Conservation (phyloP, 768 basidiomycete genomes). For the Rhodocollybia butyracea region DNA sequence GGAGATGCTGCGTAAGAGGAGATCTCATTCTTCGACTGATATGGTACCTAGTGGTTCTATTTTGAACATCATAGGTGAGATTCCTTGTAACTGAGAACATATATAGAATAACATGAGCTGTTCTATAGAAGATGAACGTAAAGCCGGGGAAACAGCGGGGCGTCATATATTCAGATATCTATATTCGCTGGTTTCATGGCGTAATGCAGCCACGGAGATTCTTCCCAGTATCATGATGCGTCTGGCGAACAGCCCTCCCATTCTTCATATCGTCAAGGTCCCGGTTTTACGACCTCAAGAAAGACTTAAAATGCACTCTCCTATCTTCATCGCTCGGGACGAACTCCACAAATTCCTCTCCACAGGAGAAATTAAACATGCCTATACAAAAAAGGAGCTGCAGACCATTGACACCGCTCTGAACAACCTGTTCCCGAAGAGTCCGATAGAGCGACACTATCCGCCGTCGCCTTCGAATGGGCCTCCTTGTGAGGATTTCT, state of each 20-base stretch:
- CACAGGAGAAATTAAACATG: background rate
- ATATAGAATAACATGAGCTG: background rate
- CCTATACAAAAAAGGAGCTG: background rate
- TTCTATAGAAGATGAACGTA: conserved; percentile 1
- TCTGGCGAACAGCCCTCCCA: background rate
- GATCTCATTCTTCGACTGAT: background rate
- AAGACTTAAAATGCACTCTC: conserved; percentile 1
- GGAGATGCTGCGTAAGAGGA: background rate
- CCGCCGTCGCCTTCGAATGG: background rate
- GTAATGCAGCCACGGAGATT: background rate
- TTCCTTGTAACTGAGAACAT: background rate
- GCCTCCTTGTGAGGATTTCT: background rate
- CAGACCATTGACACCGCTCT: background rate
- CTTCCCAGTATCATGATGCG: background rate
- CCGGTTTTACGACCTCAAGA: background rate
- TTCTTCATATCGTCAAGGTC: background rate
- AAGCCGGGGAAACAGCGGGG: background rate
- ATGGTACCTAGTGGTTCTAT: background rate
- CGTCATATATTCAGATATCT: conserved; percentile 2
- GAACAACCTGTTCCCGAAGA: background rate
- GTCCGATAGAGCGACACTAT: background rate
- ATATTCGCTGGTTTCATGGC: background rate
- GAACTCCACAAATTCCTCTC: background rate
- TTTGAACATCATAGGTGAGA: background rate
- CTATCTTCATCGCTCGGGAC: background rate